These are phyloP conservation scores for Aspergillus sp. DNA, from an alignment of 2,329 filamentous ascomycete genomes.

Conservation along the genomic window DNA sequence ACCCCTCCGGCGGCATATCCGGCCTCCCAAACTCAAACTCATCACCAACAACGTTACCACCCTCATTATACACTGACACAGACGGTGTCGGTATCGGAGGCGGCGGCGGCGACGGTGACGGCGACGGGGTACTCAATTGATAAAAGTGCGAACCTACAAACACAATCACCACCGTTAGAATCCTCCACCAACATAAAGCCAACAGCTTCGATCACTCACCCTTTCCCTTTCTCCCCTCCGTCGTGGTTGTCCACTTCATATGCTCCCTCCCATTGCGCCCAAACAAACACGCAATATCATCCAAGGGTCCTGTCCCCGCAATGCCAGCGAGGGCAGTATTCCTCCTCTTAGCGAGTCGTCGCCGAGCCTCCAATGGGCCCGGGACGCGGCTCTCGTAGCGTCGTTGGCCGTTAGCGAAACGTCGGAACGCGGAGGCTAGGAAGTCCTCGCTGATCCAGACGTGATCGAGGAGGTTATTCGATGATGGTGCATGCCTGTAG, in stretches of 20 bases:
- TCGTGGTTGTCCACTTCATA: constrained; percentile 36
- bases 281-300: constrained; percentile 46
- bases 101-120: constrained; percentile 12
- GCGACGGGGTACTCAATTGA: constrained; percentile 19
- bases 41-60: constrained; percentile 4
- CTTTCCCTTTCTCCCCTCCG: constrained; percentile 26
- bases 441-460: constrained; percentile 52
- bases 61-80: constrained; percentile 23
- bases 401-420: constrained; percentile 48
- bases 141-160: constrained; percentile 23
- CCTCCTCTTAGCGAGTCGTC: constrained; percentile 57
- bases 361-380: constrained; percentile 63
- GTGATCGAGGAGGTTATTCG: constrained; percentile 34
- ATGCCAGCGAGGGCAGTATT: constrained; percentile 53
- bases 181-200: neutral
- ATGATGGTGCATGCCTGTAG: constrained; percentile 40
- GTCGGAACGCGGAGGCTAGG: constrained; percentile 51
- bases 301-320: constrained; percentile 28
- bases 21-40: constrained; percentile 10
- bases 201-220: constrained; percentile 23
- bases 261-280: constrained; percentile 44
- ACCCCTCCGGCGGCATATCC: neutral
- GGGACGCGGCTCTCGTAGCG: constrained; percentile 63
- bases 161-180: neutral
- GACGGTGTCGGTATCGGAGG: constrained; percentile 3